These are phyloP conservation scores for Eucommia ulmoides DNA, from an alignment of 257 asterid species.

Conservation along the genomic window DNA sequence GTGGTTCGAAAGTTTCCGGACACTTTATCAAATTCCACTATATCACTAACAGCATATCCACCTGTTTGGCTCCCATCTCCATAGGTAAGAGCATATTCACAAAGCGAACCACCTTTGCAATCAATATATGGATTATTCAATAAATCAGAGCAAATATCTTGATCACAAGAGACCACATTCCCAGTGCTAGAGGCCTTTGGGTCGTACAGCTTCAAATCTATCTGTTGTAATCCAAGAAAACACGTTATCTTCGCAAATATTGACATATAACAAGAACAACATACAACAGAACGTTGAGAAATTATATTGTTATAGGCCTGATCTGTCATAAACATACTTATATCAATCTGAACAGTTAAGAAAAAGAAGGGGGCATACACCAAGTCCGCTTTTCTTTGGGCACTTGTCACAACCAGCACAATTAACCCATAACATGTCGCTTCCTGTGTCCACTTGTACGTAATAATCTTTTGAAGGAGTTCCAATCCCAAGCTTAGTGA, in stretches of 20 bases:
- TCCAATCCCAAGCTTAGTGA: slow-evolving; percentile 76
- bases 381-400: slow-evolving; percentile 71
- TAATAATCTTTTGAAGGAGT: slow-evolving; percentile 85
- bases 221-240: too few species aligned
- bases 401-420: slow-evolving; percentile 74
- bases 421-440: slow-evolving; percentile 95
- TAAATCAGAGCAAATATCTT: slow-evolving; percentile 58
- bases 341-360: too few species aligned
- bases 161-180: slow-evolving; percentile 49
- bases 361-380: slow-evolving; percentile 33
- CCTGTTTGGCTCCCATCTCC: slow-evolving; percentile 91
- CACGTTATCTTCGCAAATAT: too few species aligned
- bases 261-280: too few species aligned
- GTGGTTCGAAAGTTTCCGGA: slow-evolving; percentile 67
- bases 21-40: slow-evolving; percentile 56
- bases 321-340: too few species aligned
- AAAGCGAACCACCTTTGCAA: slow-evolving; percentile 63
- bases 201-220: slow-evolving; percentile 66
- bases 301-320: too few species aligned
- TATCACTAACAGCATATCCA: slow-evolving; percentile 76
- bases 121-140: slow-evolving; percentile 35
- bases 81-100: slow-evolving; percentile 70
- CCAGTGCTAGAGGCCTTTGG: slow-evolving; percentile 65
- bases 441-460: slow-evolving; percentile 97
- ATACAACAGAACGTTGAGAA: too few species aligned